phyloP scores from a whole-genome alignment of 73 alveolate genomes.

The Paramecium primaurelia region DNA sequence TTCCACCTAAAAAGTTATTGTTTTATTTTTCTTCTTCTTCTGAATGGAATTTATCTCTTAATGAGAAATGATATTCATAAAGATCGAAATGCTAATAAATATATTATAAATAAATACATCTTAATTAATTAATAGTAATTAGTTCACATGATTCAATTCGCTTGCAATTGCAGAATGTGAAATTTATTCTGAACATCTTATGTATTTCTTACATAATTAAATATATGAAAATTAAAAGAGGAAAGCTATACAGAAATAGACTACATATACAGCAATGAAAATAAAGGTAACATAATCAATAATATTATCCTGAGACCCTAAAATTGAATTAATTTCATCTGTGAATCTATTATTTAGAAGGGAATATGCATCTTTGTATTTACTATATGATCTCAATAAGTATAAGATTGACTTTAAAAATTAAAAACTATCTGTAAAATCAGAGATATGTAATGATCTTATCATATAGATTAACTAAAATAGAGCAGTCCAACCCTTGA shows the following conservation, averaged over 20 bases:
- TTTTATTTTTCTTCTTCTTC: conserved; percentile 12
- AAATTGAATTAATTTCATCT: background rate
- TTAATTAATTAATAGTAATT: background rate
- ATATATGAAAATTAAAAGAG: background rate
- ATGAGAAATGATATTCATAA: conserved; percentile 16
- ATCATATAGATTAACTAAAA: conserved; percentile 36
- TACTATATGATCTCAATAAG: background rate
- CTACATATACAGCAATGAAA: background rate
- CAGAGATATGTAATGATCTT: background rate
- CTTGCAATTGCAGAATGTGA: background rate
- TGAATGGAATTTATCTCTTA: background rate
- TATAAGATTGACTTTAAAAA: background rate
- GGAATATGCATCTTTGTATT: conserved; percentile 12
- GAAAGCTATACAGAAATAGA: background rate
- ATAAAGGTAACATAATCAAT: background rate
- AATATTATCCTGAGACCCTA: background rate
- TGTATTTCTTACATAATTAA: background rate
- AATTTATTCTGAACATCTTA: conserved; percentile 18
- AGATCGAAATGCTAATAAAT: background rate
- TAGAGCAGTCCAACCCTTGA: conserved; percentile 50
- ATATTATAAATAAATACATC: background rate
- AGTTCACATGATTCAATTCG: background rate
- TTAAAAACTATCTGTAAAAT: background rate
- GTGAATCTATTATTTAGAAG: background rate
- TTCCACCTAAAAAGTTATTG: background rate